Evolutionary conservation across 805 yeast species (phyloP).

Genomic region (Ogataea pilisensis): DNA sequence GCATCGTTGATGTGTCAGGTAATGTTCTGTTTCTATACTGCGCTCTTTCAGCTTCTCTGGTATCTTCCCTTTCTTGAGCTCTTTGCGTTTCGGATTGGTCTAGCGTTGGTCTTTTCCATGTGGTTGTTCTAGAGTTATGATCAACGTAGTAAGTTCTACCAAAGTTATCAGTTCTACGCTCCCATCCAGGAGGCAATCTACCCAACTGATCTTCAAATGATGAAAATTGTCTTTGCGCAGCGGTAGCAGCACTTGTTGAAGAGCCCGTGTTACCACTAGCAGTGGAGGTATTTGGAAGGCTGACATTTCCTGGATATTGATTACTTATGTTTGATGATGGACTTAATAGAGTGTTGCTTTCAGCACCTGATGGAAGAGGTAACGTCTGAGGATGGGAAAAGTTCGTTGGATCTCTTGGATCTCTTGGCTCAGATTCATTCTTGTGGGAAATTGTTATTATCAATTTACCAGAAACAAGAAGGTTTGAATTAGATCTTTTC

Average conservation of each 20-base stretch:
- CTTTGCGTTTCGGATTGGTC: conserved; percentile 74
- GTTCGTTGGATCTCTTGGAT: conserved; percentile 30
- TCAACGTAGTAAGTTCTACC: conserved; percentile 98
- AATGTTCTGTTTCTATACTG: conserved; percentile 88
- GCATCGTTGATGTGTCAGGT: conserved; percentile 68
- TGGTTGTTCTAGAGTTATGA: conserved; percentile 94
- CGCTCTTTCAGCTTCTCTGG: conserved; percentile 83
- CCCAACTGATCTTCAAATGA: conserved; percentile 98
- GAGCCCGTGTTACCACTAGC: not conserved
- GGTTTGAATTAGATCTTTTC: conserved; percentile 85
- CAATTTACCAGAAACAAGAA: conserved; percentile 90
- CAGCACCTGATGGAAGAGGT: conserved; percentile 6
- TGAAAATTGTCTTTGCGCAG: conserved; percentile 67
- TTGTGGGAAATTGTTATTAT: conserved; percentile 67
- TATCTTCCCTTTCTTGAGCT: conserved; percentile 54
- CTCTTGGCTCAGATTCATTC: conserved; percentile 14
- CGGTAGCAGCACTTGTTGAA: conserved; percentile 21
- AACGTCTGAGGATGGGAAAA: conserved; percentile 13
- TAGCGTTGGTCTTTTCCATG: conserved; percentile 96
- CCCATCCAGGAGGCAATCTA: conserved; percentile 98
- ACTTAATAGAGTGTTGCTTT: conserved; percentile 4
- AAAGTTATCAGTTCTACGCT: conserved; percentile 93
- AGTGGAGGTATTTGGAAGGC: conserved; percentile 20
- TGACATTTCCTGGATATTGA: conserved; percentile 26
- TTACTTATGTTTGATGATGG: conserved; percentile 11